Conservation (phyloP, 1,284 basidiomycete genomes). For the Cryptococcus hybrid region DNA sequence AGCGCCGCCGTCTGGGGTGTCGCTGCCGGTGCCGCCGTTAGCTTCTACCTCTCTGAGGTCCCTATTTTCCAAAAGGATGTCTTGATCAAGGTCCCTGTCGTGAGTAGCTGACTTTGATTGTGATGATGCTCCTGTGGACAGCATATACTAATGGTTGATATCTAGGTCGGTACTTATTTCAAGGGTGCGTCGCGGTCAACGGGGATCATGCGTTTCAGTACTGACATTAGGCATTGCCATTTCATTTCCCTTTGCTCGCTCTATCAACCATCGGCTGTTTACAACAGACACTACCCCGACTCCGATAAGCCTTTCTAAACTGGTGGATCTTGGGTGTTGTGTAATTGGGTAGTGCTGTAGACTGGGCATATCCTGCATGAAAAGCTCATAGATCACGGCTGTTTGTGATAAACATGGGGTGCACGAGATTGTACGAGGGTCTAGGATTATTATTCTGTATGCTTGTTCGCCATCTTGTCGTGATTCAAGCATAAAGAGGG, state of each 20-base stretch:
- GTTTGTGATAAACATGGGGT: neutral
- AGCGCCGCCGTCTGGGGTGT: conserved; percentile 43
- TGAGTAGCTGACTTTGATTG: conserved; percentile 20
- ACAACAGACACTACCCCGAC: conserved; percentile 43
- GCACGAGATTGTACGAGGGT: neutral
- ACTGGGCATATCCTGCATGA: conserved; percentile 4
- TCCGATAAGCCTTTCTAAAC: conserved; percentile 51
- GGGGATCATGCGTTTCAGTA: neutral
- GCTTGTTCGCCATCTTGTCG: neutral
- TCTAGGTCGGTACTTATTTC: conserved; percentile 32
- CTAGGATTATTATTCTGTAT: neutral
- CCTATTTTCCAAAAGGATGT: conserved; percentile 49
- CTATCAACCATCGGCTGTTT: neutral
- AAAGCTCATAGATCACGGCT: neutral
- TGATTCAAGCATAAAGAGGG: neutral
- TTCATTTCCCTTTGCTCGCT: neutral
- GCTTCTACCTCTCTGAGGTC: conserved; percentile 45
- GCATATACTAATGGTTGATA: neutral
- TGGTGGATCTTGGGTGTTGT: neutral
- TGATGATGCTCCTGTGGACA: neutral
- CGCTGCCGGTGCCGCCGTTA: conserved; percentile 39
- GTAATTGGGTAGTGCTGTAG: neutral
- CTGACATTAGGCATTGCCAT: neutral
- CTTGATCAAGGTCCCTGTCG: conserved; percentile 44
- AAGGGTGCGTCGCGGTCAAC: conserved; percentile 20